Base-by-base conservation (phyloP, 192 early-diverging fungal species). In the Funneliformis mosseae region DNA sequence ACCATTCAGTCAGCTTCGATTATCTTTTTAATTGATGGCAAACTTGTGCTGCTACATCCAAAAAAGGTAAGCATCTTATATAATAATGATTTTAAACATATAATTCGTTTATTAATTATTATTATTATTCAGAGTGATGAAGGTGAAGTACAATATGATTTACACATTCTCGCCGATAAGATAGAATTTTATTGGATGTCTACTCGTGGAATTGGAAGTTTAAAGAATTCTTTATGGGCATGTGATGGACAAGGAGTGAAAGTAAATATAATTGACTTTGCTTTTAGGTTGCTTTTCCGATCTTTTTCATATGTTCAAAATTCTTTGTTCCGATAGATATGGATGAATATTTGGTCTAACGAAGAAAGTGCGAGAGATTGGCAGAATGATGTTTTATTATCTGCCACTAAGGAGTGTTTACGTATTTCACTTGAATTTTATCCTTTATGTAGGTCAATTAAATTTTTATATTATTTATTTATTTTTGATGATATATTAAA, bases 141-240 rank as follows among this genome's bases (percentile, higher is more conserved):
- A 86, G 90, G 92, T 8, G 76, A 78, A 61, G 77, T 78, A 18
- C 81, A 82, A 80, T 86, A 83, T 45, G 86, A 92, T 64, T 77
- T 88, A 21, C 83, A 88, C 18, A 78, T 83, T 41, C 69, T 96
- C 25, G 79, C 88, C 8, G 88, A 91, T 25, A 88, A 89, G 55
- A 83, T 93, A 14, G 95, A 96, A 81, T 92, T 88, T 82, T 94
- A 93, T 83, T 95, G 93, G 93, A 87, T 92, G 28, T 89, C 90
- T 0, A 84, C 85, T 16, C 87, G 87, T 48, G 85, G 87, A 23
- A 60, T 90, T n/a, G 86, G 85, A 55, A 88, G 86, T 43, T 77
- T 93, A 12, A 82, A 83, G 28, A 90, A 85, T 72, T 92, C 94
- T 3, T 79, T 96, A 62, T 96, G 95, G 93, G 87, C 86, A 18